phyloP scores from a whole-genome alignment of 257 asterid genomes.

The Nicotiana otophora region DNA sequence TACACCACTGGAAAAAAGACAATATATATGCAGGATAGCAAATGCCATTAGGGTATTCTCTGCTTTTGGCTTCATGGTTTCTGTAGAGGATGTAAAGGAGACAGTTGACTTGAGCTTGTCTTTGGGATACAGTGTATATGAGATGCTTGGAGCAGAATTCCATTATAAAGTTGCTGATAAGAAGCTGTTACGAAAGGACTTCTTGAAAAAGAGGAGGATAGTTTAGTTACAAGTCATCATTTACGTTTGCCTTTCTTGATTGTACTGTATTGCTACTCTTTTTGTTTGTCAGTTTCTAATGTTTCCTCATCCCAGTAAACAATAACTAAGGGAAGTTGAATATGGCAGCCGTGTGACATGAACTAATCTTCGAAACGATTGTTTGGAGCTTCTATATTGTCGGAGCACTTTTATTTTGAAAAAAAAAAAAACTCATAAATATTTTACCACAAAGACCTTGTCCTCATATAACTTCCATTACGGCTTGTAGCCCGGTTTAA shows the following conservation, averaged over 20 bases:
- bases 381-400: too few relatives aligned
- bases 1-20: slow-evolving; percentile 55
- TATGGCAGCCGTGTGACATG: too few relatives aligned
- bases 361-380: too few relatives aligned
- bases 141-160: slow-evolving; percentile 91
- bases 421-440: too few relatives aligned
- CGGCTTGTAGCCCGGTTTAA: too few relatives aligned
- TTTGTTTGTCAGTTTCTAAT: too few relatives aligned
- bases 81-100: slow-evolving; percentile 48
- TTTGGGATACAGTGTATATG: slow-evolving; percentile 55
- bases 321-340: too few relatives aligned
- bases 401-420: too few relatives aligned
- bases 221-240: neutral
- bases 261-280: neutral
- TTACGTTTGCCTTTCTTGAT: neutral
- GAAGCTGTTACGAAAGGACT: slow-evolving; percentile 63
- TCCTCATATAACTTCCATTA: too few relatives aligned
- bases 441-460: too few relatives aligned
- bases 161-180: slow-evolving; percentile 74
- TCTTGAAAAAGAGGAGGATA: slow-evolving; percentile 37
- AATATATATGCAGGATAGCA: slow-evolving; percentile 69
- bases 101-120: slow-evolving; percentile 46
- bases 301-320: too few relatives aligned
- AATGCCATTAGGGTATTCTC: slow-evolving; percentile 76
- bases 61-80: slow-evolving; percentile 59